Percentiles rank a stretch among this genome's conserved stretches.
Evolutionary conservation across 768 basidiomycete species (phyloP).

Genomic region (Calocybe gangraenosa): DNA sequence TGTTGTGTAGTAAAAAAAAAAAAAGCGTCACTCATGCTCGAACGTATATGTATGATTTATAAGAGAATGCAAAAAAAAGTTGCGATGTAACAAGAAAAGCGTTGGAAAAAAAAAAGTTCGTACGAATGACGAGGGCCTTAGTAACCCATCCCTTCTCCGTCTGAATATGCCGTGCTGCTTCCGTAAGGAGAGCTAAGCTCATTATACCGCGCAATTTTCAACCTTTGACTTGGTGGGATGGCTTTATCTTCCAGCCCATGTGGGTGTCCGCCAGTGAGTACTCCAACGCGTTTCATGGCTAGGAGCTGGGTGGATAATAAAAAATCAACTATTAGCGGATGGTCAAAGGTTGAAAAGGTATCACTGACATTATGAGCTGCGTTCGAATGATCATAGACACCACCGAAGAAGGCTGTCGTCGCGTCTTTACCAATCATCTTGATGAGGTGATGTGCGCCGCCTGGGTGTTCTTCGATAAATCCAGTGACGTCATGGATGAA

Average conservation of each 20-base stretch:
- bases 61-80: too few species aligned
- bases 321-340: too few species aligned
- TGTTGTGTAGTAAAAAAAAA: too few species aligned
- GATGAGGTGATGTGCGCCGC: conserved; percentile 79
- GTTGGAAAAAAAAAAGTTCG: too few species aligned
- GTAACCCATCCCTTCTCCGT: conserved; percentile 45
- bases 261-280: conserved; percentile 57
- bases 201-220: conserved; percentile 63
- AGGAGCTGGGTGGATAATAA: too few species aligned
- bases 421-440: conserved; percentile 89
- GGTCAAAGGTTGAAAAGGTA: too few species aligned
- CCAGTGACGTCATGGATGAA: conserved; percentile 88
- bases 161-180: conserved; percentile 54
- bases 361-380: conserved; percentile 75
- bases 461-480: conserved; percentile 90
- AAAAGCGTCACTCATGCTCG: too few species aligned
- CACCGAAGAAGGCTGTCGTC: conserved; percentile 92
- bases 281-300: conserved; percentile 64
- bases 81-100: too few species aligned
- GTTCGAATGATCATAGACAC: conserved; percentile 86
- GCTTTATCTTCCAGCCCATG: conserved; percentile 56
- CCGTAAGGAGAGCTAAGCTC: conserved; percentile 52
- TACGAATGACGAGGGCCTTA: conserved; percentile 4
- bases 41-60: too few species aligned
- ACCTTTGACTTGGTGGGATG: conserved; percentile 69